These are phyloP conservation scores for Termitomyces sp. DNA, from an alignment of 768 basidiomycete species.

Conservation along the genomic window DNA sequence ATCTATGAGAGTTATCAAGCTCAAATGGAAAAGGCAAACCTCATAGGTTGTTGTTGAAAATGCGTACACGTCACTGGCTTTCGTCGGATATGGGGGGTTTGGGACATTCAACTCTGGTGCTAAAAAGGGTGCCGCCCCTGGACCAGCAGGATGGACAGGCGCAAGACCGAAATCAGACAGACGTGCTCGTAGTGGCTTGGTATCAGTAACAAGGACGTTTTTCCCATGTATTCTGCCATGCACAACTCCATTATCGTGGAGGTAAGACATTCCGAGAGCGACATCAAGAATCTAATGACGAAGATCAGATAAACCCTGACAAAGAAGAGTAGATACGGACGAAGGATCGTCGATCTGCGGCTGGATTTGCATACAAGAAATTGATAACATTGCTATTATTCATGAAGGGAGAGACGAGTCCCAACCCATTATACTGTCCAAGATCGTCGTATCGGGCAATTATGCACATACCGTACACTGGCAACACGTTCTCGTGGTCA, in stretches of 20 bases:
- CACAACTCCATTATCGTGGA: not conserved
- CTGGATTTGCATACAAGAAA: not conserved
- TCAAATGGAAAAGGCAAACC: not conserved
- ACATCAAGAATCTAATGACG: not conserved
- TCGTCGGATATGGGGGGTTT: not conserved
- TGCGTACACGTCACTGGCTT: constrained; percentile 9
- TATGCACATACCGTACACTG: not conserved
- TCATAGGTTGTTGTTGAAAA: constrained; percentile 8
- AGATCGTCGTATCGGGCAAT: not conserved
- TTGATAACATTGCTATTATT: not conserved
- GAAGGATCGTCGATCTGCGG: not conserved
- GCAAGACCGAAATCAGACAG: constrained; percentile 1
- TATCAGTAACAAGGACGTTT: not conserved
- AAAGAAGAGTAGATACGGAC: not conserved
- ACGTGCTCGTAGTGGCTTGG: not conserved
- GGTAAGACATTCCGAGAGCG: constrained; percentile 7
- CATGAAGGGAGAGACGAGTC: constrained; percentile 1
- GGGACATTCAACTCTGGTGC: not conserved
- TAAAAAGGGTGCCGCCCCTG: not conserved
- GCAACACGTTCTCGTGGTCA: not conserved
- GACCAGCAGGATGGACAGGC: not conserved
- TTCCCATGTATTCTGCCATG: constrained; percentile 1
- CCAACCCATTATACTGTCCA: not conserved
- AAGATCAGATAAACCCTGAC: not conserved
- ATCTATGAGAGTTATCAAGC: not conserved